These are phyloP conservation scores for Nicotiana noctiflora DNA, from an alignment of 257 asterid species.

Conservation along the genomic window DNA sequence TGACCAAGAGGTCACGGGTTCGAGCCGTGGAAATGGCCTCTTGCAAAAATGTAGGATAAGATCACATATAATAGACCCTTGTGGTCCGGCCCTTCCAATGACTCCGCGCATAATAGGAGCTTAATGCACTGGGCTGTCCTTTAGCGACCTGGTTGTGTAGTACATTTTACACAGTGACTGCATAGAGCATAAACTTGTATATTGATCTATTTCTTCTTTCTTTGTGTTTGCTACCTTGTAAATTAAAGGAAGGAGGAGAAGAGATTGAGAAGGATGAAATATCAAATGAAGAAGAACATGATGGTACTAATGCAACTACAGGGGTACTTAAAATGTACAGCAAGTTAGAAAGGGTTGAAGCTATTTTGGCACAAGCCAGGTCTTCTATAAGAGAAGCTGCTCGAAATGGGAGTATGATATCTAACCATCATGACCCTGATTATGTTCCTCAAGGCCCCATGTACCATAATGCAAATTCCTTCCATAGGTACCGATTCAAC, in stretches of 20 bases:
- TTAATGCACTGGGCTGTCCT: too few species aligned
- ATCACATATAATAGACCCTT: too few species aligned
- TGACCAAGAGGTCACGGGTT: too few species aligned
- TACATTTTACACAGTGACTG: too few species aligned
- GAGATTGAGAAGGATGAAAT: not conserved
- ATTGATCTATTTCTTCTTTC: too few species aligned
- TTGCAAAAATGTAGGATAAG: too few species aligned
- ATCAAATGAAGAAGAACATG: not conserved
- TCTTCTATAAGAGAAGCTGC: slow-evolving; percentile 31
- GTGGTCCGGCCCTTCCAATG: too few species aligned
- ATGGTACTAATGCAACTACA: not conserved
- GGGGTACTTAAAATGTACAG: slow-evolving; percentile 8
- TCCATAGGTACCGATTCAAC: slow-evolving; percentile 24
- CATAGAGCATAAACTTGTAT: too few species aligned
- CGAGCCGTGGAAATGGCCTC: too few species aligned
- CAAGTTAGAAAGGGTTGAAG: slow-evolving; percentile 28
- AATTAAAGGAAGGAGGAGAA: not conserved
- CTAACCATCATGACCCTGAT: slow-evolving; percentile 27
- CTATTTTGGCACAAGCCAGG: slow-evolving; percentile 22
- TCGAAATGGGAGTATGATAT: slow-evolving; percentile 23
- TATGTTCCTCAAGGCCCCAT: slow-evolving; percentile 34
- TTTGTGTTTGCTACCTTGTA: not conserved
- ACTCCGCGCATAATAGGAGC: too few species aligned
- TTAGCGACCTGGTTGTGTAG: too few species aligned
- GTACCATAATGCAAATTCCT: slow-evolving; percentile 35